Base-by-base conservation (phyloP, 1,284 basidiomycete species). In the Naganishia cerealis region DNA sequence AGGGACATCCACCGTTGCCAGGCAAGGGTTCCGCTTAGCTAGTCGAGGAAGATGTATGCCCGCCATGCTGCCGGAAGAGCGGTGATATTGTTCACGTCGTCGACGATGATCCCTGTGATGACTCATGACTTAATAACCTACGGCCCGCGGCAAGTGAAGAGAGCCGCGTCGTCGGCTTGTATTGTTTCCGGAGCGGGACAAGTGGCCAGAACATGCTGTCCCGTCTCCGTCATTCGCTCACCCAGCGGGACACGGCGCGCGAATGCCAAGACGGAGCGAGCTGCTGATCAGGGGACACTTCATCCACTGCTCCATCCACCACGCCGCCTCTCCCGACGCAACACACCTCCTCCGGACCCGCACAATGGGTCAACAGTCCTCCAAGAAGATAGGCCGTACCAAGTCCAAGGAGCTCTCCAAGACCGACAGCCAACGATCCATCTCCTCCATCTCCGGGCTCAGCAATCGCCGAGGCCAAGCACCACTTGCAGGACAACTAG, bases 321-420 rank as follows among this genome's bases (percentile, higher is more conserved):
- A 5, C 21, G 24, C n/a, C 21, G 24, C n/a, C 21, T 18, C n/a
- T 13, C 21, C 13, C 46, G 46, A 50, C n/a, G 46, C 46, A 50
- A 50, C 46, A 50, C 46, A 50, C 46, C 13, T n/a, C 46, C 21
- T 16, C 24, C 43, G 26, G 42, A 46, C 57, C 57, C 26, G 50
- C 50, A 77, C 54, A 57, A 82, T 82, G 81, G 81, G 81, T 40
- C 77, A 81, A 72, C 72, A 75, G 58, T 77, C 78, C 50, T 81
- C 80, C 55, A 82, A 81, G 74, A 81, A 81, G 75, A 78, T 82
- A 71, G 77, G 77, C 55, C 75, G 80, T 24, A 82, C 80, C n/a
- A 75, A 78, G 70, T 81, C 80, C 56, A 82, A 81, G 70, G 80
- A 81, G 70, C 73, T 80, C 26, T 75, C 78, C 12, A 70, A 77